Base-by-base conservation (phyloP, 2,329 filamentous ascomycete genomes). In the Coniochaeta prunicola region DNA sequence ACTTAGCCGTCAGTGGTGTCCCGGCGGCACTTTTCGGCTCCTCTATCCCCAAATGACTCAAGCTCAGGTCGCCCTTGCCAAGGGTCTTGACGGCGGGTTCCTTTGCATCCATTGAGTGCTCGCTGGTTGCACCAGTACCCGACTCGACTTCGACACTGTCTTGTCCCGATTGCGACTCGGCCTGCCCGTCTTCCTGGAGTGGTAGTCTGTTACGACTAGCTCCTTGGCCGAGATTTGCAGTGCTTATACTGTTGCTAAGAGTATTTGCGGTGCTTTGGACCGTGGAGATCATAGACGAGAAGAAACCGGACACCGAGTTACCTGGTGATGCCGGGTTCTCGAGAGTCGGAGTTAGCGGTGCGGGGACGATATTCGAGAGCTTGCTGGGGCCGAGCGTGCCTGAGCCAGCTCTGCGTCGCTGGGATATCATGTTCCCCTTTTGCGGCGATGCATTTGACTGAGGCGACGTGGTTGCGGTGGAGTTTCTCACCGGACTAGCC, bases 201-300 rank as follows among this genome's bases (percentile, higher is more conserved):
- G 67, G 61, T 55, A 55, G 57, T 53, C 33, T 59, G 36, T 19
- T 59, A 21, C 40, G 58, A 10, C 77, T 77, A 56, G 74, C 73
- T n/a, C 76, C 76, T n/a, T 82, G 81, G 8, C 78, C 74, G 57
- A 84, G 78, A 31, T 79, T 78, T 4, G 80, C 82, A 69, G 86
- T 92, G 55, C 85, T 84, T 53, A 97, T 87, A 54, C 87, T 91
- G 63, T 83, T 90, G 65, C 82, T 91, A 4, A 92, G 72, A 19
- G 84, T 86, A 63, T 78, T 91, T 15, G 92, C 92, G 48, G 93
- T 93, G 80, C 89, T 97, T 73, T 97, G 93, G 19, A 94, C 94
- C 53, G 89, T 93, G 42, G 91, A 93, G 63, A 99, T 85, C 69
- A 99, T 90, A 28, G 90, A 92, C 4, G 91, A 96, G 74, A 99